These are phyloP conservation scores for Aquilaria sinensis DNA, from an alignment of 345 rosid species.

Conservation along the genomic window DNA sequence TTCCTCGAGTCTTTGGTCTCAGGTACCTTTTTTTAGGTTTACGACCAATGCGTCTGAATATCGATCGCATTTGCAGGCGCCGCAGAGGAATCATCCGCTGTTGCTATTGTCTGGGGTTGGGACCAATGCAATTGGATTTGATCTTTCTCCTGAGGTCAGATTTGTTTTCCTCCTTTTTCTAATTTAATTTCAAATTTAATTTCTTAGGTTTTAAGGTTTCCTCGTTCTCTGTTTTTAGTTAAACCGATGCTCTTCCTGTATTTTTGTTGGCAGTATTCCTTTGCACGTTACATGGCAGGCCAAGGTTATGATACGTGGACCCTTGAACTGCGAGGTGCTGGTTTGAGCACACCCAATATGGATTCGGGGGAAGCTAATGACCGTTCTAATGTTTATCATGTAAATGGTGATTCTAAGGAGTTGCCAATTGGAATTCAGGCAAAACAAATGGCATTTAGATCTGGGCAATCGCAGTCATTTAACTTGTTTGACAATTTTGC, in stretches of 20 bases:
- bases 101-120: slow-evolving; percentile 71
- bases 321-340: slow-evolving; percentile 84
- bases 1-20: not conserved
- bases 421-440: slow-evolving; percentile 5
- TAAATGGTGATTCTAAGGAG: too few relatives aligned
- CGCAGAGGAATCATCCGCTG: slow-evolving; percentile 67
- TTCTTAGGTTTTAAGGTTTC: slow-evolving; percentile 22
- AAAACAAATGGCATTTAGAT: not conserved
- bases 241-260: not conserved
- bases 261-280: slow-evolving; percentile 42
- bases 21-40: not conserved
- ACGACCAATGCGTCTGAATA: not conserved
- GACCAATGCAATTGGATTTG: slow-evolving; percentile 63
- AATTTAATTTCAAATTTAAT: not conserved
- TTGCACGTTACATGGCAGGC: slow-evolving; percentile 73
- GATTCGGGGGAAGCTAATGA: slow-evolving; percentile 22
- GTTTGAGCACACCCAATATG: slow-evolving; percentile 43
- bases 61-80: slow-evolving; percentile 26
- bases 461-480: not conserved
- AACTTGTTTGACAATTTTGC: slow-evolving; percentile 26
- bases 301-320: slow-evolving; percentile 91
- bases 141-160: slow-evolving; percentile 18
- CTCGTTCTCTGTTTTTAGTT: not conserved
- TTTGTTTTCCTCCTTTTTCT: not conserved
- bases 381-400: not conserved